A percentile compares a stretch with the other conserved stretches of the same genome.
phyloP scores from a whole-genome alignment of 176 grass and related monocot genomes.

The Lolium perenne region DNA sequence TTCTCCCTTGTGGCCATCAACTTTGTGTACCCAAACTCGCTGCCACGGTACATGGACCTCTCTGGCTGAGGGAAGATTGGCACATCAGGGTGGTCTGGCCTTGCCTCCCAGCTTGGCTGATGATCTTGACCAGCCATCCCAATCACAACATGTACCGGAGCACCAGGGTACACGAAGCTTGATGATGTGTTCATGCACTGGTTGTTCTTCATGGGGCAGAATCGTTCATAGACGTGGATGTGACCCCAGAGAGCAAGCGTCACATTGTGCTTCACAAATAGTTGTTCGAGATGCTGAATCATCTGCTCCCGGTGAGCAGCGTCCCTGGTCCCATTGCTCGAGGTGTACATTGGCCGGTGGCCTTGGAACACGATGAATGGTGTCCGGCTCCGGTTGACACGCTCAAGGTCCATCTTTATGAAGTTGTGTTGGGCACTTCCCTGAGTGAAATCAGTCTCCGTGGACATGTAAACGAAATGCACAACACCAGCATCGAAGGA shows the following conservation, averaged over 20 bases:
- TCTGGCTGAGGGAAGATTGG: constrained; percentile 84
- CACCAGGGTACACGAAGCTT: constrained; percentile 65
- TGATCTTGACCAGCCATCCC: constrained; percentile 87
- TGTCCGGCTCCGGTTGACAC: constrained; percentile 75
- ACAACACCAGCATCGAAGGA: constrained; percentile 83
- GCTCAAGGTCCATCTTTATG: constrained; percentile 77
- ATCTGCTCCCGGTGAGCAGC: constrained; percentile 59
- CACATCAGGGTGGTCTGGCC: constrained; percentile 59
- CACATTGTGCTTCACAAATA: constrained; percentile 82
- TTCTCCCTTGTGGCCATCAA: constrained; percentile 84
- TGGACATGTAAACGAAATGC: constrained; percentile 92
- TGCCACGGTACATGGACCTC: constrained; percentile 78
- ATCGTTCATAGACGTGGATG: constrained; percentile 90
- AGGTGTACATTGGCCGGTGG: constrained; percentile 94
- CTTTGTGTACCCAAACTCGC: constrained; percentile 80
- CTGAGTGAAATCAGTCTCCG: constrained; percentile 80
- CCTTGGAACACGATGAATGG: constrained; percentile 94
- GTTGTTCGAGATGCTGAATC: constrained; percentile 72
- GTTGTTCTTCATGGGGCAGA: constrained; percentile 80
- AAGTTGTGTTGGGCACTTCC: constrained; percentile 83
- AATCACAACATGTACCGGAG: constrained; percentile 89
- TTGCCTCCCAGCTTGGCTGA: constrained; percentile 73
- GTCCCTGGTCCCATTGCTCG: constrained; percentile 74
- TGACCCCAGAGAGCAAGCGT: constrained; percentile 95
- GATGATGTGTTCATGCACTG: constrained; percentile 66